Percentiles rank a stretch among this genome's conserved stretches.
phyloP scores from a whole-genome alignment of 1,284 basidiomycete genomes.

The Leucoagaricus sp. region DNA sequence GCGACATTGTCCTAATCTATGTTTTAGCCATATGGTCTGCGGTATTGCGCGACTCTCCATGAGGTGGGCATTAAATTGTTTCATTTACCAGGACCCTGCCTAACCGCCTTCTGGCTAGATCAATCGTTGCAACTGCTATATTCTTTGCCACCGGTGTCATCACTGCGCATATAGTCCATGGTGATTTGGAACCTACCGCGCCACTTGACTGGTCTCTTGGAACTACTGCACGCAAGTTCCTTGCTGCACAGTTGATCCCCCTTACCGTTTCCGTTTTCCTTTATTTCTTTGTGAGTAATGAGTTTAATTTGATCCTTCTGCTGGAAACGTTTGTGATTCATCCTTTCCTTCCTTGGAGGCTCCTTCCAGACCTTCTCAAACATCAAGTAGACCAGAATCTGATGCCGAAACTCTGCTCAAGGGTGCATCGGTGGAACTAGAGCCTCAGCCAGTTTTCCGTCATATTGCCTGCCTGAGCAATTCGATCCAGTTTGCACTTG shows the following conservation, averaged over 20 bases:
- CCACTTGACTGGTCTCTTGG: constrained; percentile 40
- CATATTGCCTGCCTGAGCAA: constrained; percentile 42
- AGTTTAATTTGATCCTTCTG: constrained; percentile 14
- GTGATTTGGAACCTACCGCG: constrained; percentile 26
- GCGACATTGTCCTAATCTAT: constrained; percentile 8
- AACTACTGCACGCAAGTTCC: constrained; percentile 32
- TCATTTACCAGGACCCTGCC: constrained; percentile 6
- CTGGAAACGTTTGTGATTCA: neutral
- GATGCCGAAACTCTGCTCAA: constrained; percentile 16
- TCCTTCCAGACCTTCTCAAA: neutral
- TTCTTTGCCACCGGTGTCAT: constrained; percentile 57
- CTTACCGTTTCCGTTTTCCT: constrained; percentile 35
- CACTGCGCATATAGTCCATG: constrained; percentile 44
- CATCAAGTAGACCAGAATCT: neutral
- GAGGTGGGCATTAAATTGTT: constrained; percentile 38
- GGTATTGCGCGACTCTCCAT: constrained; percentile 63
- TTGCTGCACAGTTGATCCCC: constrained; percentile 39
- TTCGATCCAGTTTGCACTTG: constrained; percentile 56
- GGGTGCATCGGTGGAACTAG: neutral
- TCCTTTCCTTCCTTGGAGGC: neutral
- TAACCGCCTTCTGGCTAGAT: constrained; percentile 23
- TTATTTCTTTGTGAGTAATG: constrained; percentile 41
- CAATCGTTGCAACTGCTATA: constrained; percentile 44
- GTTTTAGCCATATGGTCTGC: constrained; percentile 64
- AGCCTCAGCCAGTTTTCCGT: constrained; percentile 27